Percentiles rank a stretch among this genome's conserved stretches.
Conservation (phyloP, 345 rosid species). For the thale cress (Arabidopsis thaliana) region DNA sequence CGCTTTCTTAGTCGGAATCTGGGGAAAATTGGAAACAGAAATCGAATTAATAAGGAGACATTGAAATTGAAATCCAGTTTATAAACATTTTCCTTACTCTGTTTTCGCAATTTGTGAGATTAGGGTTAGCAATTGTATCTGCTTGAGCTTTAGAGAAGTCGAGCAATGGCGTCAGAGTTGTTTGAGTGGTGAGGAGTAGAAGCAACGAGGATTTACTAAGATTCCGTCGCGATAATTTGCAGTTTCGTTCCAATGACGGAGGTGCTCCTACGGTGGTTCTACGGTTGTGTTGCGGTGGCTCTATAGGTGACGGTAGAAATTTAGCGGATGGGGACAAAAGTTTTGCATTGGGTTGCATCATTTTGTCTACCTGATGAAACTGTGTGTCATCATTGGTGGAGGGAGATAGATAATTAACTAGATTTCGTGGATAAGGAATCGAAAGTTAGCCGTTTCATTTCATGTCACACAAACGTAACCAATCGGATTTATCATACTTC, state of each 20-base stretch:
- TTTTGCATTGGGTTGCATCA: conserved; percentile 55
- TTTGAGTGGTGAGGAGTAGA: conserved; percentile 58
- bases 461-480: neutral
- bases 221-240: conserved; percentile 67
- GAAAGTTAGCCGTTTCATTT: conserved; percentile 34
- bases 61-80: neutral
- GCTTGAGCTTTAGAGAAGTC: conserved; percentile 51
- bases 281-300: conserved; percentile 42
- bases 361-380: conserved; percentile 4
- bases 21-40: neutral
- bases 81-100: conserved; percentile 31
- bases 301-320: conserved; percentile 35
- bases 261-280: conserved; percentile 33
- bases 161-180: conserved; percentile 49
- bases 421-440: conserved; percentile 47
- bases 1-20: conserved; percentile 57
- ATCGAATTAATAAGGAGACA: neutral
- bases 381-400: conserved; percentile 20
- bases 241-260: conserved; percentile 40
- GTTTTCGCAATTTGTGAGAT: conserved; percentile 42
- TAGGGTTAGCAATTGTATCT: conserved; percentile 43
- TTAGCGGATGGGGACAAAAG: conserved; percentile 43
- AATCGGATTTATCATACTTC: neutral
- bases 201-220: conserved; percentile 66
- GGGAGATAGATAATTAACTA: neutral